These are phyloP conservation scores for Monosiga brevicollis DNA, from an alignment of 78 protist genomes.

Conservation along the genomic window DNA sequence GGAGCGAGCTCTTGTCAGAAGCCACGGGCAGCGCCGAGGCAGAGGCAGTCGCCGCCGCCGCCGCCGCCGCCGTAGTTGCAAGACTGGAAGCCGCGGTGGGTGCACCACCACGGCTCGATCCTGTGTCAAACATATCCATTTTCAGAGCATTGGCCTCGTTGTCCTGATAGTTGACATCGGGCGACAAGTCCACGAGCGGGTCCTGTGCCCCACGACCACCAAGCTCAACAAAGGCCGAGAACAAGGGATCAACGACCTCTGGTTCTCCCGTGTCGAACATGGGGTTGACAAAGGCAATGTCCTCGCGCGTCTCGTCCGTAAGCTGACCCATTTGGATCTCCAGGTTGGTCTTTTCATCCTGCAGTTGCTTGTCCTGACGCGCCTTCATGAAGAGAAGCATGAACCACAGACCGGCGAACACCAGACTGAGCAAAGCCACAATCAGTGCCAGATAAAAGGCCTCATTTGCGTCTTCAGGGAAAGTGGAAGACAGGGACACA, in stretches of 20 bases:
- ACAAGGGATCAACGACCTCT: neutral
- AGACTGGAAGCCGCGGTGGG: neutral
- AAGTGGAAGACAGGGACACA: neutral
- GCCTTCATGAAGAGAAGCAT: neutral
- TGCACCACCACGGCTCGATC: neutral
- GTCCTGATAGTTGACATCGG: neutral
- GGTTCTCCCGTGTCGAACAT: neutral
- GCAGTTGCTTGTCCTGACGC: neutral
- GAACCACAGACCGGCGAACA: neutral
- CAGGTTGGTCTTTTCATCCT: neutral
- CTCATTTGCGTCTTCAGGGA: neutral
- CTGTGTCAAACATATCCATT: neutral
- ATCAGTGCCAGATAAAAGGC: neutral
- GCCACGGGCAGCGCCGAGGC: neutral
- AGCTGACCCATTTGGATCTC: neutral
- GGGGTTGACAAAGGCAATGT: neutral
- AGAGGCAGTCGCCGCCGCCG: neutral
- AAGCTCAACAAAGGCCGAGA: neutral
- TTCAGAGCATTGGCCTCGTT: neutral
- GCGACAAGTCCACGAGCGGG: neutral
- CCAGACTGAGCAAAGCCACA: neutral
- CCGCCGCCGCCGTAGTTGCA: neutral
- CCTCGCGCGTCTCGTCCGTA: neutral
- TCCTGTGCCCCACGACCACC: neutral
- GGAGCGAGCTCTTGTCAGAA: neutral